A percentile compares a stretch with the other conserved stretches of the same genome.
These are phyloP conservation scores for Fusarium siculi DNA, from an alignment of 2,329 filamentous ascomycete species.

Conservation along the genomic window DNA sequence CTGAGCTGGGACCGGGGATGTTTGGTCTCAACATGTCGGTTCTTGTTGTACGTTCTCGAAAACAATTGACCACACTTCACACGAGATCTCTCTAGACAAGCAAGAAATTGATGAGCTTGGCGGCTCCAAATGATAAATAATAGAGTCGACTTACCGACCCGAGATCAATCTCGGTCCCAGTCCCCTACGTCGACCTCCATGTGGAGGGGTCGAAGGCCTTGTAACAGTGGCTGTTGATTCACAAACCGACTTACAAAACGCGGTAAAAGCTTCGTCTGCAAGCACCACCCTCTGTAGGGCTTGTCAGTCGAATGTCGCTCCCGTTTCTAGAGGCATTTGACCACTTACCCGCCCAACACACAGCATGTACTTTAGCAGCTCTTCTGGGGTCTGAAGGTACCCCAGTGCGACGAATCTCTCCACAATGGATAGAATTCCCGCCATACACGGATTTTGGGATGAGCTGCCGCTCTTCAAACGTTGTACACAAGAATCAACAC, in stretches of 20 bases:
- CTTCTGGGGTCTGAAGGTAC: not conserved
- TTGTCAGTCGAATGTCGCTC: rapidly evolving
- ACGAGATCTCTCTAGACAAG: not conserved
- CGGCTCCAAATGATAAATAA: rapidly evolving
- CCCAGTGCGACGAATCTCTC: not conserved
- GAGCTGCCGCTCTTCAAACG: no score
- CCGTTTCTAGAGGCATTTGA: rapidly evolving
- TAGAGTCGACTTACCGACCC: rapidly evolving
- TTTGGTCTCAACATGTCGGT: not conserved
- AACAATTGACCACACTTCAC: not conserved
- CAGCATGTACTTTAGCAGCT: not conserved
- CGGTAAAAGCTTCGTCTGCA: rapidly evolving
- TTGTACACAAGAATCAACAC: not conserved
- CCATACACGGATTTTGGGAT: rapidly evolving
- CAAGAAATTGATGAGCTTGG: rapidly evolving
- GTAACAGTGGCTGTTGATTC: rapidly evolving
- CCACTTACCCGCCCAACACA: not conserved
- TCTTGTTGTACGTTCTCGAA: not conserved
- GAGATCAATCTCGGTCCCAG: no score
- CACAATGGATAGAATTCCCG: rapidly evolving
- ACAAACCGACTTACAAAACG: not conserved
- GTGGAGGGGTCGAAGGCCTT: not conserved
- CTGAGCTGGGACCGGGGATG: not conserved
- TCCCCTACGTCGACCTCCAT: not conserved
- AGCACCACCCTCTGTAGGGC: not conserved